These are phyloP conservation scores for Phytophthora idaei DNA, from an alignment of 352 stramenopile species.

Conservation along the genomic window DNA sequence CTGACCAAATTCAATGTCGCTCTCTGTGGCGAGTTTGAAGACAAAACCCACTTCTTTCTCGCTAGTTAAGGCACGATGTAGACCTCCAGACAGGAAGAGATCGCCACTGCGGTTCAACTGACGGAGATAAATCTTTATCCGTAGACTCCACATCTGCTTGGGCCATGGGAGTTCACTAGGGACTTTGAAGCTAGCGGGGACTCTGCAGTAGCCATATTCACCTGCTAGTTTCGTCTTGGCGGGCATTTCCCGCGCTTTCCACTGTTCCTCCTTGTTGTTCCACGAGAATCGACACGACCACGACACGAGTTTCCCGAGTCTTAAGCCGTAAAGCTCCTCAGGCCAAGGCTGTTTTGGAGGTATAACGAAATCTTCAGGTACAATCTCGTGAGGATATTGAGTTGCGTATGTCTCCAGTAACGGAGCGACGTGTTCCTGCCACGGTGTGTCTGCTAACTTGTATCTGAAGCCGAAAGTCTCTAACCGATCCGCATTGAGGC, in stretches of 20 bases:
- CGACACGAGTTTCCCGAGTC: constrained; percentile 31
- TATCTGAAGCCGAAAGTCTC: constrained; percentile 39
- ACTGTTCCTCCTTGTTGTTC: constrained; percentile 13
- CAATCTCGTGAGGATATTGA: constrained; percentile 28
- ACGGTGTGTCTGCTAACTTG: constrained; percentile 29
- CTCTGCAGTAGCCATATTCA: constrained; percentile 26
- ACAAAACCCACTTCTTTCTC: constrained; percentile 31
- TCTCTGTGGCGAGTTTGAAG: constrained; percentile 23
- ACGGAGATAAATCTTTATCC: constrained; percentile 19
- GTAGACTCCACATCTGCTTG: constrained; percentile 30
- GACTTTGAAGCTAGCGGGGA: constrained; percentile 24
- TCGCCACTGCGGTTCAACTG: constrained; percentile 24
- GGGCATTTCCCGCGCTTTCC: constrained; percentile 23
- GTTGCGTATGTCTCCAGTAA: constrained; percentile 25
- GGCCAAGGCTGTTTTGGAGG: constrained; percentile 26
- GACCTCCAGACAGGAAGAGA: constrained; percentile 15
- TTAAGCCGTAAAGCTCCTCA: constrained; percentile 25
- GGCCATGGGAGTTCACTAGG: constrained; percentile 29
- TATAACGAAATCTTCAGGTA: constrained; percentile 36
- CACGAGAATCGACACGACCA: constrained; percentile 36
- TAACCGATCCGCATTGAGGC: constrained; percentile 32
- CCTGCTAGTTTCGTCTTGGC: constrained; percentile 13
- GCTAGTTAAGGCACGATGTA: constrained; percentile 6
- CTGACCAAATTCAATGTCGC: background rate
- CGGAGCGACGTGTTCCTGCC: constrained; percentile 20